phyloP scores from a whole-genome alignment of 2,329 filamentous ascomycete genomes.

The Anisogramma anomala region DNA sequence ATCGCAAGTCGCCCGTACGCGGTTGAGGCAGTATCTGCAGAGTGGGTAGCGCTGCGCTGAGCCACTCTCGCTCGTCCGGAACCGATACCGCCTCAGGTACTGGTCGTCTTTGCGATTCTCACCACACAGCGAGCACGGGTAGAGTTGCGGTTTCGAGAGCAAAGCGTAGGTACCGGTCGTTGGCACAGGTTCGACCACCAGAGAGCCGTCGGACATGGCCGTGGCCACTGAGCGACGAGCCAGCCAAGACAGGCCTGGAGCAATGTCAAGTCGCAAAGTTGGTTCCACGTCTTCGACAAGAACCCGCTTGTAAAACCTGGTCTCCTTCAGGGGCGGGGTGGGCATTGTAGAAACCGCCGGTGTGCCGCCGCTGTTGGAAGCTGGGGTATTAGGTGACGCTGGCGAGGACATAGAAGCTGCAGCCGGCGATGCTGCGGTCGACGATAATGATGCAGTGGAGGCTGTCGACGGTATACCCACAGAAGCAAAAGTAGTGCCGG shows the following conservation, averaged over 20 bases:
- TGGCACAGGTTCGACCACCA: slow-evolving; percentile 83
- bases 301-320: slow-evolving; percentile 85
- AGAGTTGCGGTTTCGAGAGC: slow-evolving; percentile 41
- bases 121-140: slow-evolving; percentile 78
- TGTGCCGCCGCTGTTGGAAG: slow-evolving; percentile 36
- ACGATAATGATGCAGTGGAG: slow-evolving; percentile 47
- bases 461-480: slow-evolving; percentile 38
- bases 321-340: slow-evolving; percentile 66
- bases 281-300: slow-evolving; percentile 89
- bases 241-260: slow-evolving; percentile 87
- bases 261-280: slow-evolving; percentile 76
- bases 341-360: slow-evolving; percentile 28
- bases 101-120: slow-evolving; percentile 61
- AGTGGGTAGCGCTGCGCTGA: slow-evolving; percentile 81
- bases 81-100: slow-evolving; percentile 72
- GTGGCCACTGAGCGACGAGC: slow-evolving; percentile 74
- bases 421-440: slow-evolving; percentile 32
- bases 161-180: slow-evolving; percentile 39
- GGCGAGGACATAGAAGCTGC: slow-evolving; percentile 41
- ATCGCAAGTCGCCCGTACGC: slow-evolving; percentile 80
- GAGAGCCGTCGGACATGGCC: slow-evolving; percentile 70
- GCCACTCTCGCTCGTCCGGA: slow-evolving; percentile 77
- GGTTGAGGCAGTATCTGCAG: slow-evolving; percentile 75
- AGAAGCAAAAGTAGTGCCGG: slow-evolving; percentile 22
- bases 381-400: slow-evolving; percentile 46